phyloP scores from a whole-genome alignment of 805 yeast species.

The Kodamaea nitidulidarum region DNA sequence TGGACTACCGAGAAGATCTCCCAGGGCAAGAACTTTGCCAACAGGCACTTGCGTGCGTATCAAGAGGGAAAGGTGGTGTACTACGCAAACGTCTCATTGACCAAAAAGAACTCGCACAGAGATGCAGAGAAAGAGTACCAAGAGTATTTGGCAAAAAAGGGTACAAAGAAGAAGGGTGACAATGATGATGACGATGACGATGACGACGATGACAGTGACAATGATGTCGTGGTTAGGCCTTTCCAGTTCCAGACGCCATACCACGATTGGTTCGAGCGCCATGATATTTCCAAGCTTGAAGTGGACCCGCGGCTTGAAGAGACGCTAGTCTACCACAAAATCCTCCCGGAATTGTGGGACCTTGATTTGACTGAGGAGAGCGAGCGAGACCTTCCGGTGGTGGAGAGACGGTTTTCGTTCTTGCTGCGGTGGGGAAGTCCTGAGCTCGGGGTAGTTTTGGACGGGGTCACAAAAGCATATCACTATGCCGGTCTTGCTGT shows the following conservation, averaged over 20 bases:
- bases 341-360: constrained; percentile 33
- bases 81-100: constrained; percentile 31
- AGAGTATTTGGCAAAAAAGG: constrained; percentile 9
- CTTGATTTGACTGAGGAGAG: constrained; percentile 22
- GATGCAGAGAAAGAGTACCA: constrained; percentile 19
- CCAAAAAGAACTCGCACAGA: constrained; percentile 27
- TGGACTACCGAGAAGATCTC: constrained; percentile 33
- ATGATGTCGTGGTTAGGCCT: constrained; percentile 23
- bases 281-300: constrained; percentile 13
- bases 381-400: constrained; percentile 16
- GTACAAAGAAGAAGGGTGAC: constrained; percentile 9
- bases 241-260: constrained; percentile 32
- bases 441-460: constrained; percentile 8
- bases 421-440: constrained; percentile 26
- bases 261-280: constrained; percentile 26
- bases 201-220: constrained; percentile 24
- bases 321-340: constrained; percentile 20
- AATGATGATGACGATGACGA: constrained; percentile 26
- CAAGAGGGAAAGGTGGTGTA: constrained; percentile 25
- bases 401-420: constrained; percentile 26
- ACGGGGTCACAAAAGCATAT: constrained; percentile 14
- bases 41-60: constrained; percentile 25
- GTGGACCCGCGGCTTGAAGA: constrained; percentile 13
- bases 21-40: constrained; percentile 35
- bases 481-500: constrained; percentile 57